These are phyloP conservation scores for Solanum paucissectum DNA, from an alignment of 257 asterid genomes.

Conservation along the genomic window DNA sequence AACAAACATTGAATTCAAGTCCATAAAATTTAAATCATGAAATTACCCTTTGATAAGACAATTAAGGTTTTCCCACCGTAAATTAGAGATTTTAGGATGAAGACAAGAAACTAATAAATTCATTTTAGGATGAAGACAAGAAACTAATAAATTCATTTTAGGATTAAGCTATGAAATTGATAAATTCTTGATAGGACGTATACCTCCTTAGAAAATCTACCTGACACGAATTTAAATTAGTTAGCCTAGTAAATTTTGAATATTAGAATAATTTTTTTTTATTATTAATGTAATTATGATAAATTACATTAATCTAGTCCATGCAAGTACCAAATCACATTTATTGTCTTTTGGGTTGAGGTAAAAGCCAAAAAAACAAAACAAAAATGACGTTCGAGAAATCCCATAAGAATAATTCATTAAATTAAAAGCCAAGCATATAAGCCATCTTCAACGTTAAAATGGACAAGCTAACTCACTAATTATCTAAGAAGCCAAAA, in stretches of 20 bases:
- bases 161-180: not conserved
- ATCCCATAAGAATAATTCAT: not conserved
- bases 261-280: not conserved
- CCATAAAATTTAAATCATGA: not conserved
- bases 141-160: too few species aligned
- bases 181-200: not conserved
- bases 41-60: not conserved
- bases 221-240: not conserved
- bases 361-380: not conserved
- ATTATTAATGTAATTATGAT: too few species aligned
- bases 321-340: not conserved
- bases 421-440: not conserved
- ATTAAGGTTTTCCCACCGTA: accelerated
- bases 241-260: not conserved
- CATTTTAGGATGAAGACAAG: too few species aligned
- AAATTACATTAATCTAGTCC: not conserved
- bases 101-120: too few species aligned
- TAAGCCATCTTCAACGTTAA: not conserved
- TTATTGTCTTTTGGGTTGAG: not conserved
- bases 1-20: not conserved
- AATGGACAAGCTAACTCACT: not conserved
- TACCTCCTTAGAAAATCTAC: not conserved
- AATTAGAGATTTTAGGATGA: not conserved
- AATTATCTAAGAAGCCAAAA: not conserved
- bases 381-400: not conserved